These are phyloP conservation scores for Cytospora paraplurivora DNA, from an alignment of 2,329 filamentous ascomycete species.

Conservation along the genomic window DNA sequence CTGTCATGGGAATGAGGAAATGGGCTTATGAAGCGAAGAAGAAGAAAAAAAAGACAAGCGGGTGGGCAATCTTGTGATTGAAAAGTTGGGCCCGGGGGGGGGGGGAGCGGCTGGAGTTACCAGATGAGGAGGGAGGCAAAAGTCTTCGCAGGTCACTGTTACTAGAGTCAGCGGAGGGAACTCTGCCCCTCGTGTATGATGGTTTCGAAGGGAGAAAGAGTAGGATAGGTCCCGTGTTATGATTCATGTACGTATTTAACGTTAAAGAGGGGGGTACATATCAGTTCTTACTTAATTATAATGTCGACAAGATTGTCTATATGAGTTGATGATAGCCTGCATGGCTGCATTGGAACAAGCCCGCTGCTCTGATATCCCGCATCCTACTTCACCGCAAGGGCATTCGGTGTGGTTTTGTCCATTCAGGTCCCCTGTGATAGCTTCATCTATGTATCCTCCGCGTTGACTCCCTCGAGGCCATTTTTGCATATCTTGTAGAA, in stretches of 20 bases:
- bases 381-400: no score
- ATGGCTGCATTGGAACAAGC: not conserved
- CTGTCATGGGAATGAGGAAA: no score
- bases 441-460: no score
- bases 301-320: not conserved
- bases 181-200: not conserved
- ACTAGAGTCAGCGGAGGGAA: not conserved
- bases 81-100: no score
- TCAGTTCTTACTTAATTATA: not conserved
- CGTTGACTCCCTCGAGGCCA: no score
- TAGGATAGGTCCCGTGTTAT: not conserved
- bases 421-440: no score
- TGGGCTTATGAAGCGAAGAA: not conserved
- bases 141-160: not conserved
- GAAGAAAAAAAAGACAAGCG: not conserved
- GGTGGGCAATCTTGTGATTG: not conserved
- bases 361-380: not conserved
- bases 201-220: slow-evolving; percentile 2
- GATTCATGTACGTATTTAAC: slow-evolving; percentile 7
- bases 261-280: not conserved
- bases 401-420: no score
- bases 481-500: not conserved
- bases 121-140: not conserved
- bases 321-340: slow-evolving; percentile 3
- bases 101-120: not conserved